Evolutionary conservation across 805 yeast genomes (phyloP).

Genomic region (Yarrowia yakushimensis): DNA sequence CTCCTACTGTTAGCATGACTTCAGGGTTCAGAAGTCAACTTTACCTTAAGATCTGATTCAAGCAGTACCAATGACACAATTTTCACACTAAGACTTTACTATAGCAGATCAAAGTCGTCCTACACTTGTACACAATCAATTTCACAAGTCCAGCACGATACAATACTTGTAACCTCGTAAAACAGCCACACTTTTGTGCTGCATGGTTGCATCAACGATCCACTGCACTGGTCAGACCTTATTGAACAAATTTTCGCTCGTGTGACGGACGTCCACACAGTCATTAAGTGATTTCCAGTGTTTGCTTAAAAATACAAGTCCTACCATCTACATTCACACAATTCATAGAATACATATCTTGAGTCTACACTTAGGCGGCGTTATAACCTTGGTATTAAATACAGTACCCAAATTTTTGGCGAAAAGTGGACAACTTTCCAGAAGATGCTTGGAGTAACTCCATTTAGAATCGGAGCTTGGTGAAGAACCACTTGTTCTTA

Average conservation of each 20-base stretch:
- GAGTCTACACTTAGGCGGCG: constrained; percentile 19
- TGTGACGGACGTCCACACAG: not conserved
- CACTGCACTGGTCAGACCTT: not conserved
- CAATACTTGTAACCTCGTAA: too few relatives aligned
- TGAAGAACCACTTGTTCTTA: constrained; percentile 99
- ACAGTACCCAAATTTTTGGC: constrained; percentile 25
- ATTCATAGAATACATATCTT: constrained; percentile 19
- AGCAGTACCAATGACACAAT: too few relatives aligned
- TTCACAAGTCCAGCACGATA: too few relatives aligned
- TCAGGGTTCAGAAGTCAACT: too few relatives aligned
- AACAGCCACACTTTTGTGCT: not conserved
- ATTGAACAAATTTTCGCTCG: constrained; percentile 15
- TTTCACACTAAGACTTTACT: too few relatives aligned
- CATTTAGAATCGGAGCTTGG: constrained; percentile 85
- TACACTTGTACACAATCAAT: too few relatives aligned
- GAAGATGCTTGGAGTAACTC: not conserved
- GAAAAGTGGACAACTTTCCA: constrained; percentile 19
- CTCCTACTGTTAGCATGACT: too few relatives aligned
- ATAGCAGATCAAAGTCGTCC: too few relatives aligned
- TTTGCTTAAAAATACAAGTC: too few relatives aligned
- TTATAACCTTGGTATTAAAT: constrained; percentile 21
- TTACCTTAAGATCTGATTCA: too few relatives aligned
- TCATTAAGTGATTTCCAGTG: too few relatives aligned
- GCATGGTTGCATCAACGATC: not conserved
- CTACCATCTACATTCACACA: not conserved